Conservation (phyloP, 2,329 filamentous ascomycete genomes). For the Esteya vermicola region DNA sequence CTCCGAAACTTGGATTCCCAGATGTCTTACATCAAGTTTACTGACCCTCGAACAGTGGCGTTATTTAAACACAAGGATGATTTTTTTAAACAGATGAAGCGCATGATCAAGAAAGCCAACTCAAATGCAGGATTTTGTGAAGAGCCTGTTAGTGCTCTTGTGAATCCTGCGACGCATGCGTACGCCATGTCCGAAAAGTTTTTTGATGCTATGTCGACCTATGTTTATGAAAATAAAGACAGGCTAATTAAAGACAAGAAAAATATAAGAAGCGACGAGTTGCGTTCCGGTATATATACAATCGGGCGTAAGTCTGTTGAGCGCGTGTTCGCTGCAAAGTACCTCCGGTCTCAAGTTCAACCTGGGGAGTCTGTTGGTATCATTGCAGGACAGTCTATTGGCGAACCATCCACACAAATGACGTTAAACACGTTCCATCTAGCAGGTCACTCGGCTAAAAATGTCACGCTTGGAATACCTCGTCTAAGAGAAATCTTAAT, state of each 20-base stretch:
- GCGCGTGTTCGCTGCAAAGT: constrained; percentile 78
- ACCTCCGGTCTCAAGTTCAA: constrained; percentile 81
- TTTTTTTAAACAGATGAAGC: constrained; percentile 68
- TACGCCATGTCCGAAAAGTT: constrained; percentile 88
- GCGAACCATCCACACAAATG: constrained; percentile 98
- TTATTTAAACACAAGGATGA: constrained; percentile 40
- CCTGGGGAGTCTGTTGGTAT: constrained; percentile 95
- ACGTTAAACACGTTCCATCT: constrained; percentile 99
- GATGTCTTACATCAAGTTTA: constrained; percentile 58
- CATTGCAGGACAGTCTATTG: constrained; percentile 89
- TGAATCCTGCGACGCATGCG: constrained; percentile 61
- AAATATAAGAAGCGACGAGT: constrained; percentile 13
- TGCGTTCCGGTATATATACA: background rate
- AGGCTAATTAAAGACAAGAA: constrained; percentile 30
- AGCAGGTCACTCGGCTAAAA: constrained; percentile 94
- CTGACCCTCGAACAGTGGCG: constrained; percentile 30
- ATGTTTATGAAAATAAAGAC: constrained; percentile 63
- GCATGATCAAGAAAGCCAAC: constrained; percentile 58
- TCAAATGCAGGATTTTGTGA: constrained; percentile 40
- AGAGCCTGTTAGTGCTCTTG: constrained; percentile 62
- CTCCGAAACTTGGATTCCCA: constrained; percentile 75
- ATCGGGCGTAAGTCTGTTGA: constrained; percentile 54
- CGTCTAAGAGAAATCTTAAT: constrained; percentile 95
- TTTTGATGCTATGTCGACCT: constrained; percentile 56
- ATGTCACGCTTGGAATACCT: constrained; percentile 96